These are phyloP conservation scores for Maudiozyma turicensis DNA, from an alignment of 805 yeast genomes.

Conservation along the genomic window DNA sequence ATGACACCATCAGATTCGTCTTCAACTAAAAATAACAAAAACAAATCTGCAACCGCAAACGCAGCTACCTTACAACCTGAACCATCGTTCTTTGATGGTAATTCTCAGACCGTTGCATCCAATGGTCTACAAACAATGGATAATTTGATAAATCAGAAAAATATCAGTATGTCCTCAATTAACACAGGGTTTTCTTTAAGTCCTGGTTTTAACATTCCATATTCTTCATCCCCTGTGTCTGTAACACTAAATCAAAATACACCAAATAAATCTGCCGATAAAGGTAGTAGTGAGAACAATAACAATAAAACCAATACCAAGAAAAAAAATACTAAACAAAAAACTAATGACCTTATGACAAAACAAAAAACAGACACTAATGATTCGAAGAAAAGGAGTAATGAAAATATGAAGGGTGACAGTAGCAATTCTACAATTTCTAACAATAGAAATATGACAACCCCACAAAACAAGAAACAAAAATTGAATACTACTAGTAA, in stretches of 20 bases:
- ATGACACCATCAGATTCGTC: too few relatives aligned
- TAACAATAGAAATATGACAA: not conserved
- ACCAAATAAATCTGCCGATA: not conserved
- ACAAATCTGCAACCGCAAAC: not conserved
- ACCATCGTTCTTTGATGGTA: not conserved
- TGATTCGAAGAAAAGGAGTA: not conserved
- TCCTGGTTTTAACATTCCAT: constrained; percentile 44
- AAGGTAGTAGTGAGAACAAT: not conserved
- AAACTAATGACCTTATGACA: constrained; percentile 5
- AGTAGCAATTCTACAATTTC: not conserved
- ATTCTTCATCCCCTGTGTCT: constrained; percentile 68
- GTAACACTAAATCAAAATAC: constrained; percentile 37
- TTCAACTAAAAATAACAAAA: not conserved
- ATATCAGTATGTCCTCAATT: not conserved
- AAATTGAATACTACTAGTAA: not conserved
- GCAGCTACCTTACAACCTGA: not conserved
- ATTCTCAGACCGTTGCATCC: not conserved
- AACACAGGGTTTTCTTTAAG: constrained; percentile 17
- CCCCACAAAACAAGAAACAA: constrained; percentile 2
- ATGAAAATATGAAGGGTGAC: not conserved
- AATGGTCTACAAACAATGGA: not conserved
- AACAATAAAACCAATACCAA: not conserved
- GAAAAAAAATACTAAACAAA: constrained; percentile 1
- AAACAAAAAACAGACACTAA: not conserved
- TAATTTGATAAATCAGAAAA: not conserved